phyloP scores from a whole-genome alignment of 257 asterid genomes.

The Solanum arcanum region DNA sequence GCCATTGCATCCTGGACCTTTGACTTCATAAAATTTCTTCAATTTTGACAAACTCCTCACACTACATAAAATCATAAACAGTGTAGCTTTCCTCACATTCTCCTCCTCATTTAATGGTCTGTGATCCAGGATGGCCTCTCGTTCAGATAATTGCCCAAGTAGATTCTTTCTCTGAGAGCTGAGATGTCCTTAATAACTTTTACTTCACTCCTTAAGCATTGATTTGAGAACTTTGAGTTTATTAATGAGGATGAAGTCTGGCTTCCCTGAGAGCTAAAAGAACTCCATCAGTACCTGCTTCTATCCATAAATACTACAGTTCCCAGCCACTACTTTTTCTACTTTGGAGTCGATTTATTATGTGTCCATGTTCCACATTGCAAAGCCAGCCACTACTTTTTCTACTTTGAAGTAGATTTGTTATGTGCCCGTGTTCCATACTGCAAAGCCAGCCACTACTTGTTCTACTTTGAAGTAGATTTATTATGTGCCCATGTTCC shows the following conservation, averaged over 20 bases:
- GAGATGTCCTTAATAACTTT: not conserved
- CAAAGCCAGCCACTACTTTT: not conserved
- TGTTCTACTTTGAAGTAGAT: not conserved
- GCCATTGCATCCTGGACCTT: not conserved
- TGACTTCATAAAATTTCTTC: not conserved
- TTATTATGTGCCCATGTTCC: not conserved
- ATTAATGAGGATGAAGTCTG: not conserved
- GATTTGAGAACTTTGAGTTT: not conserved
- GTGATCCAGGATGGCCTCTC: not conserved
- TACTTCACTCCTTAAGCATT: not conserved
- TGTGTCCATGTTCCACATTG: not conserved
- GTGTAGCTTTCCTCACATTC: not conserved
- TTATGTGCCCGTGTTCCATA: too few species aligned
- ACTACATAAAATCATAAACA: not conserved
- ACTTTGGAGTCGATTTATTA: not conserved
- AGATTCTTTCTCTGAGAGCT: not conserved
- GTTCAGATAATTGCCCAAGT: not conserved
- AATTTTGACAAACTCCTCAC: not conserved
- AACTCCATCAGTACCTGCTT: not conserved
- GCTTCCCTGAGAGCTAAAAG: not conserved
- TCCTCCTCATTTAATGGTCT: not conserved
- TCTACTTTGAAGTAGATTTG: too few species aligned
- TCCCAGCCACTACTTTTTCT: not conserved
- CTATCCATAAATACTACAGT: not conserved
- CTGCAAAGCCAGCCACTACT: not conserved